Evolutionary conservation across 495 filamentous ascomycete genomes (phyloP).

Genomic region (Neurospora discreta): DNA sequence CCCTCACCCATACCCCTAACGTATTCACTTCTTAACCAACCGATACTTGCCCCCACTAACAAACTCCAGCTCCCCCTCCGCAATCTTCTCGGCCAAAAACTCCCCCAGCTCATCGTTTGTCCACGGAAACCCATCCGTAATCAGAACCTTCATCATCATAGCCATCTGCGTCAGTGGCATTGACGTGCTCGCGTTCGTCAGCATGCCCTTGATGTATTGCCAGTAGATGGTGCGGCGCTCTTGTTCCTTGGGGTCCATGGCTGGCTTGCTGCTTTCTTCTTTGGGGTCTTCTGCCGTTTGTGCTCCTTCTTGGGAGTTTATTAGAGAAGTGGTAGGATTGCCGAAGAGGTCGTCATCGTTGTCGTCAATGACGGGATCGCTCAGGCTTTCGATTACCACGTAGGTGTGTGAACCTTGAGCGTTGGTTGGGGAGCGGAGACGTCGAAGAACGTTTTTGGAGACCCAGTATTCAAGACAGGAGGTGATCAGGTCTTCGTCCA

Average conservation of each 20-base stretch:
- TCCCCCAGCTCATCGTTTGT: conserved; percentile 61
- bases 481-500: conserved; percentile 65
- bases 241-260: conserved; percentile 41
- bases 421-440: conserved; percentile 24
- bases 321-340: not conserved
- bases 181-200: conserved; percentile 70
- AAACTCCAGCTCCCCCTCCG: conserved; percentile 58
- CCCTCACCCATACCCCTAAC: not conserved
- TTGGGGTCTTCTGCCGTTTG: not conserved
- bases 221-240: conserved; percentile 79
- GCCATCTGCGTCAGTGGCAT: conserved; percentile 73
- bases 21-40: conserved; percentile 36
- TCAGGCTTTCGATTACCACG: conserved; percentile 30
- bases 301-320: not conserved
- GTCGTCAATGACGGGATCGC: conserved; percentile 22
- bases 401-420: conserved; percentile 10
- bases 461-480: conserved; percentile 81
- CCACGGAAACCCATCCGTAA: conserved; percentile 78
- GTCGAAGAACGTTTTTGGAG: conserved; percentile 62
- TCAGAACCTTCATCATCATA: conserved; percentile 88
- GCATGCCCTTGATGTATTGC: conserved; percentile 87
- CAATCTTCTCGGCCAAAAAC: conserved; percentile 66
- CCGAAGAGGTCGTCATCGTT: not conserved
- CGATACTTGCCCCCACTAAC: conserved; percentile 59
- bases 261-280: not conserved